These are phyloP conservation scores for Marchantia paleacea DNA, from an alignment of 225 moss, liverwort and hornwort genomes.

Conservation along the genomic window DNA sequence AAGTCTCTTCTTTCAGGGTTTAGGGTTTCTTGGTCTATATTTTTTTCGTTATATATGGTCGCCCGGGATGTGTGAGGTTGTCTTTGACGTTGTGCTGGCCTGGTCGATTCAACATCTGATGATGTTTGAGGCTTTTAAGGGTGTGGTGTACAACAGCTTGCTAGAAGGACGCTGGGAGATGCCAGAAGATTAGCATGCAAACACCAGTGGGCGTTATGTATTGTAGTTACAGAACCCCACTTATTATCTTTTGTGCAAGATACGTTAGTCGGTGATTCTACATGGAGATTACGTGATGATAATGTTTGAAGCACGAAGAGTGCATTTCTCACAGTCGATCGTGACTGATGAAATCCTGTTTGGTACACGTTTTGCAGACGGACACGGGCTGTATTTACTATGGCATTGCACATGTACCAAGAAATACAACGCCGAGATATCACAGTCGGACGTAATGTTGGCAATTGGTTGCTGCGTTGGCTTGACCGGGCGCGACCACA, in stretches of 20 bases:
- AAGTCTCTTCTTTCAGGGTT: slow-evolving; percentile 1
- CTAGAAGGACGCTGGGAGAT: too few species aligned
- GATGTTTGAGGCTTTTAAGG: too few species aligned
- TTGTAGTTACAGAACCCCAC: too few species aligned
- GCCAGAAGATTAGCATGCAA: too few species aligned
- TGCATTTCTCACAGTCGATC: background rate
- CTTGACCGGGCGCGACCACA: slow-evolving; percentile 91
- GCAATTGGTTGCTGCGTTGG: slow-evolving; percentile 74
- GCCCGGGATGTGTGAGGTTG: background rate
- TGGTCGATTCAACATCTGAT: too few species aligned
- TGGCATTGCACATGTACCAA: slow-evolving; percentile 83
- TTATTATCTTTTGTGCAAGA: too few species aligned
- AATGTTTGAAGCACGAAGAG: too few species aligned
- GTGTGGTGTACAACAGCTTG: too few species aligned
- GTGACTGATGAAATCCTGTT: background rate
- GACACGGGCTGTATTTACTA: slow-evolving; percentile 58
- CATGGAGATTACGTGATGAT: too few species aligned
- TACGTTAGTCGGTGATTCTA: too few species aligned
- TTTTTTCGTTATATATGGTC: background rate
- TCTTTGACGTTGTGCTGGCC: too few species aligned
- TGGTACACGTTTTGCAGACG: slow-evolving; percentile 54
- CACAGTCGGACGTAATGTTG: slow-evolving; percentile 72
- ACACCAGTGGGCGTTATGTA: too few species aligned
- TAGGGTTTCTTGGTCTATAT: background rate
- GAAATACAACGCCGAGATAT: slow-evolving; percentile 93